Percentiles rank a stretch among this genome's conserved stretches.
Conservation (phyloP, 805 yeast genomes). For the Cyberlindnera xishuangbannaensis region DNA sequence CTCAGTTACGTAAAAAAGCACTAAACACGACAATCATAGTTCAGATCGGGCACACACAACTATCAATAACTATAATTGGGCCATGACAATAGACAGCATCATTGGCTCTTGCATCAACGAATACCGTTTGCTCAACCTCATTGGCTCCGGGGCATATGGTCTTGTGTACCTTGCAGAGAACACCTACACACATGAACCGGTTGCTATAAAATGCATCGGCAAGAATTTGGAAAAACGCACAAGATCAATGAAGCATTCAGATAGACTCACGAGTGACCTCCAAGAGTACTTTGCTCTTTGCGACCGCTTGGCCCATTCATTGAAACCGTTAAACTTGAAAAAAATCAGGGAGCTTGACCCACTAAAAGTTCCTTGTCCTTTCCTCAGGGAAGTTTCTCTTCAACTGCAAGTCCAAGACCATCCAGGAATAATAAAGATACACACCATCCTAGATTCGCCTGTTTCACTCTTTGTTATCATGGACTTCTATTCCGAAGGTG, state of each 20-base stretch:
- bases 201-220: conserved; percentile 69
- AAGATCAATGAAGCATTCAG: conserved; percentile 19
- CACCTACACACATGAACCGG: conserved; percentile 39
- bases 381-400: conserved; percentile 60
- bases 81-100: conserved; percentile 8
- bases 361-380: conserved; percentile 22
- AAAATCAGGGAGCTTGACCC: conserved; percentile 16
- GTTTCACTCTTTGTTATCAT: conserved; percentile 62
- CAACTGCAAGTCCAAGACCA: conserved; percentile 75
- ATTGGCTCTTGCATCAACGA: conserved; percentile 16
- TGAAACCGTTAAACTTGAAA: conserved; percentile 17
- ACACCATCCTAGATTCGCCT: conserved; percentile 60
- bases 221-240: conserved; percentile 27
- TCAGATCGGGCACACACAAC: too few relatives aligned
- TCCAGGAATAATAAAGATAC: conserved; percentile 71
- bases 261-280: conserved; percentile 16
- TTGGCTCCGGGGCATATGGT: conserved; percentile 85
- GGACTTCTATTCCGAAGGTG: conserved; percentile 86
- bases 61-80: too few relatives aligned
- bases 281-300: conserved; percentile 5
- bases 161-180: conserved; percentile 68
- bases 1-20: too few relatives aligned
- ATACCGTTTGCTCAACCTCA: conserved; percentile 15
- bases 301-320: conserved; percentile 5
- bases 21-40: too few relatives aligned